A percentile compares a stretch with the other conserved stretches of the same genome.
Conservation (phyloP, 768 basidiomycete genomes). For the Favolaschia claudopus region DNA sequence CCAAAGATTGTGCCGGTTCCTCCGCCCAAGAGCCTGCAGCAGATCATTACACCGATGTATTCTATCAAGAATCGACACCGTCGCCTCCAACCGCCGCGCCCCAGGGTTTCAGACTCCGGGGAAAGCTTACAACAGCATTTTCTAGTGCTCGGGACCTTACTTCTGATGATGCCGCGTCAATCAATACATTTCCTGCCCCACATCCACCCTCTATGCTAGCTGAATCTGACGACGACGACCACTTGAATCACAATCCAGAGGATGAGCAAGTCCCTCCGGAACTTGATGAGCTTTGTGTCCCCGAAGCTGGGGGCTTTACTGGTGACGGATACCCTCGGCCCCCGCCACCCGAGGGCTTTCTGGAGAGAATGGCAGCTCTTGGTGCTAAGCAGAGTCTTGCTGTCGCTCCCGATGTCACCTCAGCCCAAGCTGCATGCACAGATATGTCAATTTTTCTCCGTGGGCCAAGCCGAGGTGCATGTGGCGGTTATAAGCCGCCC, state of each 20-base stretch:
- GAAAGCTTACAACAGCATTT: not conserved
- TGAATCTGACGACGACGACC: no score
- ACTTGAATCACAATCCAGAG: not conserved
- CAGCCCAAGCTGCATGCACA: constrained; percentile 8
- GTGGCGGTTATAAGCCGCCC: not conserved
- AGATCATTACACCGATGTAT: not conserved
- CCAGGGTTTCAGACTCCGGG: not conserved
- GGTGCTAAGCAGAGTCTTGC: constrained; percentile 8
- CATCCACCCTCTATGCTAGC: constrained; percentile 2
- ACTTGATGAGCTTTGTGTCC: constrained; percentile 15
- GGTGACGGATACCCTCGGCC: constrained; percentile 16
- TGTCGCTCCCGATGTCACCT: constrained; percentile 16
- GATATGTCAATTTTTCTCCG: constrained; percentile 6
- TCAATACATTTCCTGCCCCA: constrained; percentile 3
- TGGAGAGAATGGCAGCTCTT: constrained; percentile 10
- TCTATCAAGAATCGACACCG: constrained; percentile 11
- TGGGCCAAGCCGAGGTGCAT: constrained; percentile 5
- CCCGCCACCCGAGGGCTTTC: not conserved
- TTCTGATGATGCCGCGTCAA: not conserved
- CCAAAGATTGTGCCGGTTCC: not conserved
- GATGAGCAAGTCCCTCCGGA: constrained; percentile 5
- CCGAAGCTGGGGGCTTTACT: not conserved
- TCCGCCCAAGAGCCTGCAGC: not conserved
- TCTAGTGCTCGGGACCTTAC: not conserved
- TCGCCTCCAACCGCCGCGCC: constrained; percentile 6